These are phyloP conservation scores for Euphorbia celastroides DNA, from an alignment of 441 rosid species.

Conservation along the genomic window DNA sequence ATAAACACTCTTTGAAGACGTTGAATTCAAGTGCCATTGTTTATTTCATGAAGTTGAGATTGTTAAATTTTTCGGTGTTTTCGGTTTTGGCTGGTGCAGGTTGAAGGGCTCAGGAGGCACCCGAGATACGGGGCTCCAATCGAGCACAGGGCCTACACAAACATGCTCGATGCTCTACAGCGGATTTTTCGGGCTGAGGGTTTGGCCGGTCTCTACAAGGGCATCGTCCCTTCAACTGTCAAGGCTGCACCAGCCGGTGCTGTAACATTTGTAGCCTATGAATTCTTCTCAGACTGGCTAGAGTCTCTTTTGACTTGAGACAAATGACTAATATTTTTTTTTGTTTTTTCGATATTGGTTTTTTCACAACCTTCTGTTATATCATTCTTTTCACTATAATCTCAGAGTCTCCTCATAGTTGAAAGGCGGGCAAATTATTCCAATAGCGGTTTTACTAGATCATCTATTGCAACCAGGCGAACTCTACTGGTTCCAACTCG, in stretches of 20 bases:
- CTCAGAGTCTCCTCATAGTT: slow-evolving; percentile 4
- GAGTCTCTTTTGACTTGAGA: slow-evolving; percentile 45
- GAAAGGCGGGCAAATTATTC: not conserved
- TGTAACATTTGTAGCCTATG: slow-evolving; percentile 84
- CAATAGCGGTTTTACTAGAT: too few relatives aligned
- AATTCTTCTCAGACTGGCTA: slow-evolving; percentile 72
- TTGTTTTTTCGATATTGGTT: not conserved
- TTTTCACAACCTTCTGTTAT: slow-evolving; percentile 12
- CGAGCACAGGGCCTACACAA: slow-evolving; percentile 62
- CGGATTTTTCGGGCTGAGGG: slow-evolving; percentile 65
- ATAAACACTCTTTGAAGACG: not conserved
- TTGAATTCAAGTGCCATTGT: not conserved
- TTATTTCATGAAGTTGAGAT: not conserved
- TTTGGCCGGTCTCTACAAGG: slow-evolving; percentile 91
- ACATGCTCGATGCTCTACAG: slow-evolving; percentile 67
- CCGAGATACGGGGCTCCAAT: slow-evolving; percentile 85
- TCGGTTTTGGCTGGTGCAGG: slow-evolving; percentile 37
- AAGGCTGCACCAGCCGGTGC: slow-evolving; percentile 99
- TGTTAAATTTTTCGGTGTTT: not conserved
- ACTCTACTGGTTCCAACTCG: not conserved
- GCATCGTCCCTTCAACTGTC: slow-evolving; percentile 86
- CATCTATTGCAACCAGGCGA: not conserved
- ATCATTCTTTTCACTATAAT: slow-evolving; percentile 25
- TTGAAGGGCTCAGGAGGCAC: slow-evolving; percentile 88
- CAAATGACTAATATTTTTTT: slow-evolving; percentile 9